Evolutionary conservation across 106 monocot species (phyloP), one percentile per base, ranked within the genome.

Genomic region (Dendrobium catenatum): DNA sequence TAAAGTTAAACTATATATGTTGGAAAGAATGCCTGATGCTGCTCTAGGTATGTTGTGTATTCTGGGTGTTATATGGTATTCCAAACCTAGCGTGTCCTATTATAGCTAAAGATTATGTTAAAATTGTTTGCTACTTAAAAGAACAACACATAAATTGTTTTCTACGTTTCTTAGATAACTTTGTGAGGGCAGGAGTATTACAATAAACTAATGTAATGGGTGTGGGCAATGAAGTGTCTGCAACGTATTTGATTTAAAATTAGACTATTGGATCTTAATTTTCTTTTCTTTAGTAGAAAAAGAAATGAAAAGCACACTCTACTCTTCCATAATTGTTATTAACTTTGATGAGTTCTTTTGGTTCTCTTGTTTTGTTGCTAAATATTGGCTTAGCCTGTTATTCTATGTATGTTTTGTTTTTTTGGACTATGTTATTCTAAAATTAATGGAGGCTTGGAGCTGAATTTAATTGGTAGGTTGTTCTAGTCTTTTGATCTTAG

Each of bases 391-490:
- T 70, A 33, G 5, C 2, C 2, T 31, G 6, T 44, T 74, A 20
- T 42, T 42, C 19, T 74, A 42, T 1, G 20, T 20, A 74, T 74
- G 41, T 20, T 20, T 74, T 15, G n/a, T 74, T 42, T 74, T 74
- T 4, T 20, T 19, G 16, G 43, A 74, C 6, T 19, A 10, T 74
- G 42, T 20, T 80, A 17, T 70, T 70, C 9, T 27, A 40, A 42
- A 47, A 47, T 18, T 22, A 43, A n/a, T 77, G 16, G n/a, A 55
- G 46, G 9, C 9, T 64, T 82, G 19, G 42, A 42, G 4, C 42
- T 19, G 42, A 76, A 26, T 76, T 76, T 51, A 37, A 47, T 84
- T 66, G 58, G 73, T 0, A 73, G 78, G 64, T 49, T 9, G n/a
- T 58, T 77, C 77, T 27, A 44, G 8, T 18, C 46, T 51, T 58